These are phyloP conservation scores for Metarhizium robertsii DNA, from an alignment of 2,329 filamentous ascomycete genomes.

Conservation along the genomic window DNA sequence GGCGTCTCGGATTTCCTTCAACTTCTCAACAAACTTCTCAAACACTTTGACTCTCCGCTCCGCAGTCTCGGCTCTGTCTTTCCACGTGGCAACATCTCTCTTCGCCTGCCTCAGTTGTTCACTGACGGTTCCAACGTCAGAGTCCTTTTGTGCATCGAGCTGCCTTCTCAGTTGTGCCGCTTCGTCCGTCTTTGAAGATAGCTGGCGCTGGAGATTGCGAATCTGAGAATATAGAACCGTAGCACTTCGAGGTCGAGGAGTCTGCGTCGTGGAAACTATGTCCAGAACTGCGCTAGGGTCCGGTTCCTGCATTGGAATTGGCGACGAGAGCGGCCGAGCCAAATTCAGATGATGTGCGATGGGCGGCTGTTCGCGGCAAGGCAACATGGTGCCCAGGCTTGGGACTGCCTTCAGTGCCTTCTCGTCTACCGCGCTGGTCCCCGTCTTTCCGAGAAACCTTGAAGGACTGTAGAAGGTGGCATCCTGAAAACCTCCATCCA, in stretches of 20 bases:
- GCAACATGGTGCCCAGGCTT: slow-evolving; percentile 29
- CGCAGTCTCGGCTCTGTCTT: slow-evolving; percentile 43
- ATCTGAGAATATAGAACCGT: slow-evolving; percentile 38
- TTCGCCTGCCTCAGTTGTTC: slow-evolving; percentile 35
- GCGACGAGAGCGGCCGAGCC: slow-evolving; percentile 22
- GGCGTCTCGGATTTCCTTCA: slow-evolving; percentile 21
- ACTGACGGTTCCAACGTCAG: slow-evolving; percentile 35
- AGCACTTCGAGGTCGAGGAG: slow-evolving; percentile 15
- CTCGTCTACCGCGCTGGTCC: background rate
- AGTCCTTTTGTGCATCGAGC: slow-evolving; percentile 32
- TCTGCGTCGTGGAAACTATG: background rate
- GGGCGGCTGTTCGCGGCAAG: slow-evolving; percentile 25
- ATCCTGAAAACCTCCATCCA: background rate
- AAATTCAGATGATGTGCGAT: slow-evolving; percentile 29
- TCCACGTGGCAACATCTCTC: slow-evolving; percentile 35
- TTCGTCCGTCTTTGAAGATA: slow-evolving; percentile 38
- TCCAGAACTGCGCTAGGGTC: background rate
- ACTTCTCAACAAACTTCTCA: slow-evolving; percentile 29
- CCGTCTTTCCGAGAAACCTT: background rate
- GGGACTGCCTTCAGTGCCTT: slow-evolving; percentile 13
- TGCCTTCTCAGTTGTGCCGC: slow-evolving; percentile 32
- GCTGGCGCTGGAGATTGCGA: slow-evolving; percentile 35
- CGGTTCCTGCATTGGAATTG: slow-evolving; percentile 9
- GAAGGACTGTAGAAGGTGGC: background rate
- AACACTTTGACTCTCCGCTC: slow-evolving; percentile 42